Base-by-base conservation (phyloP, 805 yeast genomes). In the Teunomyces gatunensis region DNA sequence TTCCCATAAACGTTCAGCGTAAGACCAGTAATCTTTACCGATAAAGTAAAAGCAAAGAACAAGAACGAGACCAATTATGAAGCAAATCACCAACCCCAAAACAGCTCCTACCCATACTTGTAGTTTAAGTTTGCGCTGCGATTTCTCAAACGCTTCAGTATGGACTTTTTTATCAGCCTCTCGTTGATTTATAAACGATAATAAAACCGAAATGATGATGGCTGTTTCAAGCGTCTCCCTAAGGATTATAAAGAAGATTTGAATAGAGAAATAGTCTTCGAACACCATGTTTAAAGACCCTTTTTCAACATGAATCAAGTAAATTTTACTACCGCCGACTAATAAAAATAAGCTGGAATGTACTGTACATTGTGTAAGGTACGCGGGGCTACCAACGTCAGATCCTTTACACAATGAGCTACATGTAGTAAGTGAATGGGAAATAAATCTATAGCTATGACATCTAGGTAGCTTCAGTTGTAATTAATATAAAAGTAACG, bases 1-100 rank as follows among this genome's bases (percentile, higher is more conserved):
- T 62, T 90, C 97, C 87, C 96, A 90, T 45, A 88, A 74, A 57
- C 94, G 81, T 63, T 90, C 97, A 35, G 96, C 85, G 50, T 82
- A 70, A 6, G 91, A 80, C 97, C 97, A 90, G 46, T 88, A 69
- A 67, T 90, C 95, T 21, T 84, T 81, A 12, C 96, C 96, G 27
- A 91, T 68, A 39, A 83, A 61, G 58, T 89, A 89, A 64, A 90
- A 90, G 4, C 83, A 72, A 9, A 75, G 67, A 28, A 90, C 81
- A 60, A 90, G 86, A 0, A 80, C 63, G 3, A 84, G 80, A 3
- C 97, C 97, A 29, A 90, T 77, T 4, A 85, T 48, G 48, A 87
- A 61, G 59, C 97, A 89, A 1, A 87, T 66, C 0, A 78, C 54
- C 15, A 90, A 68, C 0, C 97, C 97, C 3, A 79, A 55, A 1